A percentile compares a stretch with the other conserved stretches of the same genome.
Evolutionary conservation across 1,284 basidiomycete genomes (phyloP).

Genomic region (Ustilago bromivora): DNA sequence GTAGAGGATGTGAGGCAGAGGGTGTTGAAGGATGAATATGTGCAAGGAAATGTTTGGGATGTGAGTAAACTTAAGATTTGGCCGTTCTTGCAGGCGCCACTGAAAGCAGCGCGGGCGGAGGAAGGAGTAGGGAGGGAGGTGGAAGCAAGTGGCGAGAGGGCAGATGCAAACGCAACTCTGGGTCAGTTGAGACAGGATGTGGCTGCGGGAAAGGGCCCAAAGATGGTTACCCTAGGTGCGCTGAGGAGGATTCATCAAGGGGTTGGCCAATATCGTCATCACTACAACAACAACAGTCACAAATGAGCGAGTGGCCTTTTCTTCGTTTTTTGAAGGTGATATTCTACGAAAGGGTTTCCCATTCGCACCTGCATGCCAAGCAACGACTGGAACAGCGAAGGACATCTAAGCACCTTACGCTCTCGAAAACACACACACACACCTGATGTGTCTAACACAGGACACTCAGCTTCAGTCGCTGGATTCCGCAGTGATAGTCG

Average conservation of each 20-base stretch:
- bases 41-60: constrained; percentile 52
- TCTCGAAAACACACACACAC: too few species aligned
- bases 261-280: constrained; percentile 4
- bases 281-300: neutral
- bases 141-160: constrained; percentile 2
- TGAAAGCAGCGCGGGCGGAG: constrained; percentile 1
- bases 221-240: constrained; percentile 47
- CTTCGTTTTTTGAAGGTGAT: neutral
- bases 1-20: constrained; percentile 49
- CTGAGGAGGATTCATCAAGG: constrained; percentile 46
- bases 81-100: constrained; percentile 55
- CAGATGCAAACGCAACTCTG: constrained; percentile 34
- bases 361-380: too few species aligned
- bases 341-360: too few species aligned
- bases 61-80: constrained; percentile 45
- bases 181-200: constrained; percentile 51
- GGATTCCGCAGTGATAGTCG: neutral
- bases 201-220: constrained; percentile 43
- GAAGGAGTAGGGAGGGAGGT: neutral
- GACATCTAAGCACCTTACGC: too few species aligned
- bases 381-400: too few species aligned
- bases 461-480: too few species aligned
- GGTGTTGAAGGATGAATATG: constrained; percentile 55
- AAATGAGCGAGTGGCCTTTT: constrained; percentile 3
- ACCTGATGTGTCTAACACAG: too few species aligned